phyloP scores from a whole-genome alignment of 768 basidiomycete species.

The Trametes elegans region DNA sequence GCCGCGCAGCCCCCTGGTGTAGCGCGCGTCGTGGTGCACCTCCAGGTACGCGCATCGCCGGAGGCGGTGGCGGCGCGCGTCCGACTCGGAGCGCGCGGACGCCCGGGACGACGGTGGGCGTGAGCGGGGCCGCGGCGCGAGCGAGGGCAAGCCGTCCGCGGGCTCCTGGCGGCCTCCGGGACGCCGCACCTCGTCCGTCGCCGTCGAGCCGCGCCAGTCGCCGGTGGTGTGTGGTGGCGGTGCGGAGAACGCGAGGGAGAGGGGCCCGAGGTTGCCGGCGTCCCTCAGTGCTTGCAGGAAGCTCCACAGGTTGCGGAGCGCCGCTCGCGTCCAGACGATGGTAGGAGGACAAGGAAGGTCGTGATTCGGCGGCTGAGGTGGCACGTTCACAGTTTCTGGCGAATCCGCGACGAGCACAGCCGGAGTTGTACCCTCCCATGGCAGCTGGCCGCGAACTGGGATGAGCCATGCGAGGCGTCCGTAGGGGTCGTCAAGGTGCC shows the following conservation, averaged over 20 bases:
- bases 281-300: constrained; percentile 11
- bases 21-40: constrained; percentile 18
- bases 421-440: constrained; percentile 14
- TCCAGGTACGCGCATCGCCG: constrained; percentile 15
- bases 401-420: constrained; percentile 1
- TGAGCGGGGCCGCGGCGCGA: constrained; percentile 3
- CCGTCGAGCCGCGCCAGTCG: no score
- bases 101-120: background rate
- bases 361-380: background rate
- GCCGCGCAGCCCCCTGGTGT: constrained; percentile 11
- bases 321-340: constrained; percentile 16
- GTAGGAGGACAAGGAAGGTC: background rate
- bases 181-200: no score
- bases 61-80: background rate
- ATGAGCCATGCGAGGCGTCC: constrained; percentile 19
- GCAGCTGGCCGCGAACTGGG: constrained; percentile 17
- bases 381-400: no score
- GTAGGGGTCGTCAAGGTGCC: background rate
- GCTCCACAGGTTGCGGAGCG: constrained; percentile 13
- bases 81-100: no score
- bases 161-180: no score
- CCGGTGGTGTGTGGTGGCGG: background rate
- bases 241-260: constrained; percentile 17
- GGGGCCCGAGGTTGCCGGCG: constrained; percentile 12
- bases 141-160: background rate